phyloP scores from a whole-genome alignment of 257 asterid species.

The Rhazya stricta region DNA sequence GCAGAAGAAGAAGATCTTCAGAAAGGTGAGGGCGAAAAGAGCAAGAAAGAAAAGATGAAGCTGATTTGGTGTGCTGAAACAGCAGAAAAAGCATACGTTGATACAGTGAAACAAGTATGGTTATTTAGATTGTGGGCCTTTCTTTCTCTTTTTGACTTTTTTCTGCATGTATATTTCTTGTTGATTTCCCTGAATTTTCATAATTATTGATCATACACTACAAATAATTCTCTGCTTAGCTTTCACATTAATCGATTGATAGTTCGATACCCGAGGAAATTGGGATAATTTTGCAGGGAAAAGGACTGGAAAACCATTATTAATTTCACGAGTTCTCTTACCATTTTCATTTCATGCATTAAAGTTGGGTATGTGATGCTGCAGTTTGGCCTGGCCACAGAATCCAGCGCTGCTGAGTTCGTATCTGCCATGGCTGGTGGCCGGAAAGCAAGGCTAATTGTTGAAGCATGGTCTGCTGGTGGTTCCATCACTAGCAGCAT shows the following conservation, averaged over 20 bases:
- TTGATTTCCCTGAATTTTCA: neutral
- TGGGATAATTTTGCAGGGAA: no score
- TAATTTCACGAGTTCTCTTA: neutral
- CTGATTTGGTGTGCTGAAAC: constrained; percentile 35
- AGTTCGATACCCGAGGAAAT: neutral
- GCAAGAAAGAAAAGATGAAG: constrained; percentile 24
- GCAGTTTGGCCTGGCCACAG: constrained; percentile 23
- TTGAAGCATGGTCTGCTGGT: constrained; percentile 29
- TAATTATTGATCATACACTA: no score
- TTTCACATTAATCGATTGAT: neutral
- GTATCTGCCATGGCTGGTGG: constrained; percentile 43
- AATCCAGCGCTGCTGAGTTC: constrained; percentile 26
- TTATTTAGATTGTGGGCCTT: neutral
- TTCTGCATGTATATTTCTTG: neutral
- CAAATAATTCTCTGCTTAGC: no score
- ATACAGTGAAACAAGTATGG: constrained; percentile 24
- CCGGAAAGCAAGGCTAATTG: constrained; percentile 30
- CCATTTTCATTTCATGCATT: neutral
- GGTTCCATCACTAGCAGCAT: constrained; percentile 21
- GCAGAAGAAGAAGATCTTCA: neutral
- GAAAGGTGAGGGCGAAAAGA: neutral
- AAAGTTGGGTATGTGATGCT: neutral
- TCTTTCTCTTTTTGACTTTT: neutral
- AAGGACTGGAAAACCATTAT: neutral
- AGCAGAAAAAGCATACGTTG: constrained; percentile 31